Evolutionary conservation across 169 alveolate species (phyloP), one percentile per base, ranked within the genome.

Genomic region (Plasmodium reichenowi): DNA sequence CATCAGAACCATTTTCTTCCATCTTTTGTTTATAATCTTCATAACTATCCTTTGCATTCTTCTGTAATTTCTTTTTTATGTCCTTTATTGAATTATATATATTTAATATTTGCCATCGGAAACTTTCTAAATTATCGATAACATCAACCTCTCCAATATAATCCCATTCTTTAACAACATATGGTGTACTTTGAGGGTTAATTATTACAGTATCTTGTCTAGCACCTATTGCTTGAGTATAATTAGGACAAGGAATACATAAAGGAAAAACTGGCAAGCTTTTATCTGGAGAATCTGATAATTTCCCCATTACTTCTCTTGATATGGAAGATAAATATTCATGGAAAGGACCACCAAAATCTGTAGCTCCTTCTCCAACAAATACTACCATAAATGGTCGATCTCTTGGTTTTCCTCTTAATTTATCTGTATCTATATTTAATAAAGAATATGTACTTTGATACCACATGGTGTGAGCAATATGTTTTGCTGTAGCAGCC

Each of bases 301-400:
- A 74, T 50, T 95, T 92, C 6, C 93, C 94, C 98, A 96, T 96
- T 38, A 96, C 96, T 92, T 96, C 98, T 74, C 95, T 94, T 15
- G 97, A 95, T 3, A 96, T 92, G 54, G 97, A 95, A 3, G 98
- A 95, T 32, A 96, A 93, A 59, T 95, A 93, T 88, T 96, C 98
- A 87, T 96, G 98, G 83, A 96, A 96, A 22, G 98, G 98, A 0
- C 98, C 98, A 13, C 98, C 98, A 68, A 96, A 96, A 83, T 96
- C 98, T 0, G 98, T 96, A 17, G 98, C 96, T 20, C 98, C 98
- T 80, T 96, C 98, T 43, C 98, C 98, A 29, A 93, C 86, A 87
- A 96, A 96, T 13, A 96, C 97, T 15, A 96, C 97, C 95, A 96
- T 95, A 80, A 96, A 96, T n/a, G 98, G 98, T 66, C 98, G 75